These are phyloP conservation scores for Dendrocalamus sinicus DNA, from an alignment of 176 grass and related monocot species.

Conservation along the genomic window DNA sequence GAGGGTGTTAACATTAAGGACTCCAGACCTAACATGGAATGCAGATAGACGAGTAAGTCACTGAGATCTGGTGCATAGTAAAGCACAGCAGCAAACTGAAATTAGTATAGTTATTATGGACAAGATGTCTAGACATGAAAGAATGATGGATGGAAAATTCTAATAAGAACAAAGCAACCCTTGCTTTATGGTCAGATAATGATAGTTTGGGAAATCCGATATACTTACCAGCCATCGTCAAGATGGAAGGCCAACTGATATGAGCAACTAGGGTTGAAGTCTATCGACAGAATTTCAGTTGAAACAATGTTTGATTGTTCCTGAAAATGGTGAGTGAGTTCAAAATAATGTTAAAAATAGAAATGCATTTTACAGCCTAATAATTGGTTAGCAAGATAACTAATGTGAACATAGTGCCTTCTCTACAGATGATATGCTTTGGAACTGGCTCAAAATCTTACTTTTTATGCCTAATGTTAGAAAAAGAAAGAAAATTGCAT, in stretches of 20 bases:
- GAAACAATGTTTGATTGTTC: conserved; percentile 89
- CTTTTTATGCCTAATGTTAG: not conserved
- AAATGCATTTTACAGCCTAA: conserved; percentile 1
- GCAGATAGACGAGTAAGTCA: conserved; percentile 28
- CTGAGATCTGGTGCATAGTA: conserved; percentile 19
- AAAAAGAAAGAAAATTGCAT: not conserved
- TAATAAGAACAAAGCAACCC: conserved; percentile 31
- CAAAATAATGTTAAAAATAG: conserved; percentile 14
- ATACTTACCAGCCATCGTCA: conserved; percentile 85
- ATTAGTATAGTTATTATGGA: not conserved
- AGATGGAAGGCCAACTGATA: conserved; percentile 90
- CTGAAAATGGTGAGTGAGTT: conserved; percentile 50
- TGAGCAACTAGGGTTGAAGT: conserved; percentile 76
- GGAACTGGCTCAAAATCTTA: not conserved
- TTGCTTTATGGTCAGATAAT: conserved; percentile 20
- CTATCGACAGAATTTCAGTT: conserved; percentile 73
- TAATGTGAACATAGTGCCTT: not conserved
- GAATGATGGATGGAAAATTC: conserved; percentile 24
- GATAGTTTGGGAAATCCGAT: conserved; percentile 1
- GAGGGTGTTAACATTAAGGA: conserved; percentile 70
- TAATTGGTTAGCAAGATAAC: not conserved
- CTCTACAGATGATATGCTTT: conserved; percentile 2
- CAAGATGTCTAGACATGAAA: conserved; percentile 8
- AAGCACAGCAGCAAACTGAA: conserved; percentile 9
- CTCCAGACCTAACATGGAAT: conserved; percentile 76